Conservation (phyloP, 208 protist genomes). For the Sergeia podlipaevii region DNA sequence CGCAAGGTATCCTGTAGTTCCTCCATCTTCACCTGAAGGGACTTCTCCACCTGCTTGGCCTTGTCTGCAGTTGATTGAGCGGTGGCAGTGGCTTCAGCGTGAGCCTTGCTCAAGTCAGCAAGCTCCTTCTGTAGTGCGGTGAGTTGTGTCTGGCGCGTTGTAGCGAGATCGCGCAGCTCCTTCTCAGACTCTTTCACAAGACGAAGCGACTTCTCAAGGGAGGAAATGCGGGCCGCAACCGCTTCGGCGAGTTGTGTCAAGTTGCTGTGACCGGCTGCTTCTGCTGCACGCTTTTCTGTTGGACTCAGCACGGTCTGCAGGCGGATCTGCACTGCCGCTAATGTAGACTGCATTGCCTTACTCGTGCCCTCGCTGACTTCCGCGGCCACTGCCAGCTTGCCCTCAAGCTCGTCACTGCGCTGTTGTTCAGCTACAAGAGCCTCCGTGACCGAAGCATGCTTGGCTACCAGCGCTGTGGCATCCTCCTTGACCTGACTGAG, state of each 20-base stretch:
- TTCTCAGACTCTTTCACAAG: neutral
- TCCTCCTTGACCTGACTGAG: neutral
- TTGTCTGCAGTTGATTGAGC: neutral
- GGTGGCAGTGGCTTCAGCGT: neutral
- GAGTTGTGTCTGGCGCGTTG: too few species aligned
- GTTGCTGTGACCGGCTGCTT: too few species aligned
- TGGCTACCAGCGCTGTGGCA: neutral
- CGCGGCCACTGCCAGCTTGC: neutral
- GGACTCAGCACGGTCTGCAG: too few species aligned
- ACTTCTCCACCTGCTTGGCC: neutral
- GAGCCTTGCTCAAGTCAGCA: too few species aligned
- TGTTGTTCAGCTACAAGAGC: neutral
- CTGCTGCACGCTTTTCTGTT: too few species aligned
- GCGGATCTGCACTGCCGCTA: neutral
- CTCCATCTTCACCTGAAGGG: conserved; percentile 3
- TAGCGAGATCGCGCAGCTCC: neutral
- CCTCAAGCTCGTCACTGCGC: neutral
- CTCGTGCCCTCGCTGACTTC: neutral
- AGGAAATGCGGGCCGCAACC: too few species aligned
- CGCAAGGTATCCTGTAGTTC: conserved; percentile 1
- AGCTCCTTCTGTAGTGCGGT: conserved; percentile 1
- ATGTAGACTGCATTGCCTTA: neutral
- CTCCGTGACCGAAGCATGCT: neutral
- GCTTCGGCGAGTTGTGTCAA: too few species aligned
- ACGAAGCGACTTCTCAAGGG: too few species aligned